Base-by-base conservation (phyloP, 2,329 filamentous ascomycete genomes). In the Xylaria sp. region DNA sequence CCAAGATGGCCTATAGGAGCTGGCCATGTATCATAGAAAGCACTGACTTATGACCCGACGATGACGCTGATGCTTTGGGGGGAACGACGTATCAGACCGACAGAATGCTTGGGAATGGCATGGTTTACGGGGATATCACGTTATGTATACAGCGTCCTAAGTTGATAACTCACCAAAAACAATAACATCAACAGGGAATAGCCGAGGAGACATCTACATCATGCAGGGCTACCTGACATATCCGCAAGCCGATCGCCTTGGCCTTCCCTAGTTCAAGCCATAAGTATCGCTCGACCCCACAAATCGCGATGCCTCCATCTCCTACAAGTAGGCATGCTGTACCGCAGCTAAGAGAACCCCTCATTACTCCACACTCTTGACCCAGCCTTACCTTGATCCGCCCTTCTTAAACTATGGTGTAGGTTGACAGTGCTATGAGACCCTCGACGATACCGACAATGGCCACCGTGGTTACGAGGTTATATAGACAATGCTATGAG, bases 361-460 rank as follows among this genome's bases (percentile, higher is more conserved):
- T 59, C 51, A 51, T 28, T 53, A 33, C 58, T 65, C 66, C 58
- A 46, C 36, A 62, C 48, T 57, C 58, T 59, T 59, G 59, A 68
- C 58, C 10, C 15, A 44, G 54, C 63, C 53, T 54, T 44, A 33
- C 38, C 49, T 61, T 23, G 42, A 17, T 42, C 54, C n/a, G 42
- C 40, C 17, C 36, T 58, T 40, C 20, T 49, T 61, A 48, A 26
- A 42, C 63, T 49, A 17, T 59, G n/a, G 56, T 51, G 49, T 51
- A 64, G n/a, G 28, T 69, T 38, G 59, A 53, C 5, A 69, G 23
- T 42, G 56, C 20, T 28, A 69, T 62, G 11, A 71, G 46, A 26
- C 66, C 56, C 28, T 53, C 62, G 17, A 71, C 61, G 36, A 53
- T 46, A 48, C 61, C 59, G 10, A 68, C 53, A 48, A 69, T 67